Conservation (phyloP, 192 early-diverging fungal genomes). For the Neocallimastix lanati region DNA sequence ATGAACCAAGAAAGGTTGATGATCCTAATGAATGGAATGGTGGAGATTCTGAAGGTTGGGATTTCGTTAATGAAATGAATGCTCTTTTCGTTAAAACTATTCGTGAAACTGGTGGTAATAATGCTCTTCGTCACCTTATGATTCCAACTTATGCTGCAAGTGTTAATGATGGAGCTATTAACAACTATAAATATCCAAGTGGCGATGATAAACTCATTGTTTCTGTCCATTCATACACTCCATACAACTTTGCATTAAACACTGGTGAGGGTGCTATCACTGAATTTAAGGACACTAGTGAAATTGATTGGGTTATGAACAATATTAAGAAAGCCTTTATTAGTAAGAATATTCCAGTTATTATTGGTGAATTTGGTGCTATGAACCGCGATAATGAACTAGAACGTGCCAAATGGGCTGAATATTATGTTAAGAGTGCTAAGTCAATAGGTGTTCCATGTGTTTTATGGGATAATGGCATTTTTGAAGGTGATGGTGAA, state of each 20-base stretch:
- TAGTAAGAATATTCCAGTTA: background rate
- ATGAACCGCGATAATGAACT: background rate
- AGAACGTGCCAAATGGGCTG: background rate
- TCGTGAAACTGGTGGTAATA: background rate
- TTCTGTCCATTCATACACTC: background rate
- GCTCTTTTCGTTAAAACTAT: background rate
- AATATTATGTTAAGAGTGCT: background rate
- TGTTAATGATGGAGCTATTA: background rate
- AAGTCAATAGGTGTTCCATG: background rate
- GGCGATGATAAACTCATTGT: background rate
- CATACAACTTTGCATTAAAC: background rate
- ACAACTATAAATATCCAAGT: background rate
- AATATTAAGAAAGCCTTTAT: background rate
- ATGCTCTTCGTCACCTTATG: background rate
- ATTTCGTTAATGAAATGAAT: background rate
- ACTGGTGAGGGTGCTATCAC: background rate
- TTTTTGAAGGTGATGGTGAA: background rate
- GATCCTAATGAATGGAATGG: background rate
- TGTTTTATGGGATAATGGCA: background rate
- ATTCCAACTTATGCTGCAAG: background rate
- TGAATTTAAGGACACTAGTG: background rate
- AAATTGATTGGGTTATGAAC: background rate
- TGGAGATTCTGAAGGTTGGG: background rate
- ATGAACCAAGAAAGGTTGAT: background rate
- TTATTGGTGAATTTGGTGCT: background rate